Evolutionary conservation across 345 rosid genomes (phyloP).

Genomic region (Corchorus olitorius): DNA sequence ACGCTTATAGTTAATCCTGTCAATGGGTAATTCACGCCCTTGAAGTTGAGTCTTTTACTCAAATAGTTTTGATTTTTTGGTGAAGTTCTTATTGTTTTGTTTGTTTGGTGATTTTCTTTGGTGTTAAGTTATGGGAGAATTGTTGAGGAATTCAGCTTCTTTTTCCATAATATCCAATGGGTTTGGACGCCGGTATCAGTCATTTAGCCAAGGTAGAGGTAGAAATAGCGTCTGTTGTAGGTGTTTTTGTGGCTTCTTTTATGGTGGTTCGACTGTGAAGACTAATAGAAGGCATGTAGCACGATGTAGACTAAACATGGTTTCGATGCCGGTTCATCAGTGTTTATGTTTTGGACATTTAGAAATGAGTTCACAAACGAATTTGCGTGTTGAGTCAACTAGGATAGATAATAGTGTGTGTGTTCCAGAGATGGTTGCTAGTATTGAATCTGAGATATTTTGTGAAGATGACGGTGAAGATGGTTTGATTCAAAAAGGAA

Average conservation of each 20-base stretch:
- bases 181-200: conserved; percentile 22
- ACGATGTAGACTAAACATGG: conserved; percentile 5
- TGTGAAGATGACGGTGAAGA: conserved; percentile 28
- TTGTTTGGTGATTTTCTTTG: not conserved
- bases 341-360: conserved; percentile 17
- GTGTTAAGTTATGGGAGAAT: conserved; percentile 26
- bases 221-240: not conserved
- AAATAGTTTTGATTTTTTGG: not conserved
- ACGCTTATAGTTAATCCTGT: not conserved
- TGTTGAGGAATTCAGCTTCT: conserved; percentile 30
- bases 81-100: not conserved
- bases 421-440: conserved; percentile 19
- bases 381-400: conserved; percentile 10
- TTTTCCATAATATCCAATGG: conserved; percentile 21
- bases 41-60: not conserved
- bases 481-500: not conserved
- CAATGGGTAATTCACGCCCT: not conserved
- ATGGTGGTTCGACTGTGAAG: conserved; percentile 29
- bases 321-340: conserved; percentile 12
- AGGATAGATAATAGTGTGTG: conserved; percentile 4
- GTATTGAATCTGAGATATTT: conserved; percentile 21
- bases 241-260: conserved; percentile 15
- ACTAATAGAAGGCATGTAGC: conserved; percentile 28
- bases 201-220: not conserved
- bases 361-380: not conserved